These are phyloP conservation scores for Chlamydomonas urium DNA, from an alignment of 139 green algal genomes.

Conservation along the genomic window DNA sequence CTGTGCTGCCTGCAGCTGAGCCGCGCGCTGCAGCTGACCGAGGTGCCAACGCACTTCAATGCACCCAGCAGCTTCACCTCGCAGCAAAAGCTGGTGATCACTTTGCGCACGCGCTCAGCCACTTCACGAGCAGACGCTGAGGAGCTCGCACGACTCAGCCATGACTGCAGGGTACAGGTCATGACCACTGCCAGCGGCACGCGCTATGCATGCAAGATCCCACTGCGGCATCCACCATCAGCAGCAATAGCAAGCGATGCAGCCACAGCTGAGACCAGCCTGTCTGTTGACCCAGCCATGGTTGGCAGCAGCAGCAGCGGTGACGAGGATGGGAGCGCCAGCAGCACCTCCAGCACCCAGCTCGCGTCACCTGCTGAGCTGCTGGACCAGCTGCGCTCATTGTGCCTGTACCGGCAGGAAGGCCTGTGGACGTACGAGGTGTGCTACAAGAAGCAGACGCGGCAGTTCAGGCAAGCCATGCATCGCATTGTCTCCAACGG, in stretches of 20 bases:
- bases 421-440: constrained; percentile 88
- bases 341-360: not conserved
- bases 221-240: not conserved
- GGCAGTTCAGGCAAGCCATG: constrained; percentile 68
- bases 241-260: not conserved
- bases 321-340: not conserved
- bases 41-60: too few species aligned
- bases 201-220: not conserved
- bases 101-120: too few species aligned
- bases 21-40: too few species aligned
- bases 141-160: too few species aligned
- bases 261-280: not conserved
- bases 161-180: too few species aligned
- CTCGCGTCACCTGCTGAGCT: constrained; percentile 16
- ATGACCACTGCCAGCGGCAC: not conserved
- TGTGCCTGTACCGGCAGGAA: constrained; percentile 66
- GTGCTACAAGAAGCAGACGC: constrained; percentile 71
- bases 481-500: not conserved
- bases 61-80: too few species aligned
- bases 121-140: too few species aligned
- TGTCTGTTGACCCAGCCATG: not conserved
- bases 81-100: too few species aligned
- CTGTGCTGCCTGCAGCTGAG: too few species aligned
- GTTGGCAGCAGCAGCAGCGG: not conserved
- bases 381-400: constrained; percentile 11